These are phyloP conservation scores for Phyllosticta ampelicida DNA, from an alignment of 2,329 filamentous ascomycete genomes.

Conservation along the genomic window DNA sequence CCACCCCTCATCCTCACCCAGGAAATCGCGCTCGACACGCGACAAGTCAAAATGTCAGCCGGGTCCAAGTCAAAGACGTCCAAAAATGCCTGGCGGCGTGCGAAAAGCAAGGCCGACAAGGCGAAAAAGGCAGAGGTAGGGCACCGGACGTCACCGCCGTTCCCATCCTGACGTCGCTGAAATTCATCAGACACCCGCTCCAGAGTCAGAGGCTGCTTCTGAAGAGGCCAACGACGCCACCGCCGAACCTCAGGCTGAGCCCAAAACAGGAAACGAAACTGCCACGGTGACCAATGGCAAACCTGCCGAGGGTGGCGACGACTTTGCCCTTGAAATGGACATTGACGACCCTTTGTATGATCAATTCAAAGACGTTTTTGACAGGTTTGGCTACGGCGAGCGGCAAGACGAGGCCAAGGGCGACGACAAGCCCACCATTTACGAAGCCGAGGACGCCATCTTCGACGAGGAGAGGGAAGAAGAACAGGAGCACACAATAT, in stretches of 20 bases:
- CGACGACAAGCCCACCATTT: slow-evolving; percentile 67
- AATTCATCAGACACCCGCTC: neutral
- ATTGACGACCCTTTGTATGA: slow-evolving; percentile 71
- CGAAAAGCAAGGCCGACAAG: slow-evolving; percentile 63
- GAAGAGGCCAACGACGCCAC: slow-evolving; percentile 26
- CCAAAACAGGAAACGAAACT: slow-evolving; percentile 11
- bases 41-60: slow-evolving; percentile 5
- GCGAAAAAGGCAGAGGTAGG: slow-evolving; percentile 62
- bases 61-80: slow-evolving; percentile 20
- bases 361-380: slow-evolving; percentile 73
- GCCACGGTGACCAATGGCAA: slow-evolving; percentile 20
- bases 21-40: neutral
- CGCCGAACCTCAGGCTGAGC: slow-evolving; percentile 21
- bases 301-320: slow-evolving; percentile 24
- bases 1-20: neutral
- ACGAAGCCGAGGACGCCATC: slow-evolving; percentile 76
- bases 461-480: slow-evolving; percentile 68
- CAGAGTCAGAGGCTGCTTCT: slow-evolving; percentile 15
- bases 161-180: neutral
- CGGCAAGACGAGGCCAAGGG: slow-evolving; percentile 50
- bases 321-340: slow-evolving; percentile 40
- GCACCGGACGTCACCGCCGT: neutral
- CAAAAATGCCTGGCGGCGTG: slow-evolving; percentile 88
- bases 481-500: slow-evolving; percentile 58
- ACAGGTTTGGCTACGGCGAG: slow-evolving; percentile 52